These are phyloP conservation scores for Lasiodiplodia citricola DNA, from an alignment of 2,329 filamentous ascomycete species.

Conservation along the genomic window DNA sequence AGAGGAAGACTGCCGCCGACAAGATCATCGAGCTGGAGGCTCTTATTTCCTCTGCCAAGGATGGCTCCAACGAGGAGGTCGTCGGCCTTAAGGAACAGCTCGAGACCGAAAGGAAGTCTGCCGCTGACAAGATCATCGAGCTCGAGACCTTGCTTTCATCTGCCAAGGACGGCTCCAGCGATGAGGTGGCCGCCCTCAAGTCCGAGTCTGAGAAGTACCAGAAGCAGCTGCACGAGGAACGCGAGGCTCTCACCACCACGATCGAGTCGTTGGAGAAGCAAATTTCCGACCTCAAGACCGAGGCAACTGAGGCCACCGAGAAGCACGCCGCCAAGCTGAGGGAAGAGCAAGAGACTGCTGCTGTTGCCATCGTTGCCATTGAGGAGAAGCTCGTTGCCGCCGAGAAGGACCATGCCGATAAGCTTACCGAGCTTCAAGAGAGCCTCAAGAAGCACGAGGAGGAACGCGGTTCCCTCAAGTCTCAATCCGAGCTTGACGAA, in stretches of 20 bases:
- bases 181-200: slow-evolving; percentile 15
- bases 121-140: slow-evolving; percentile 20
- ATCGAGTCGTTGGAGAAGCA: slow-evolving; percentile 24
- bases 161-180: slow-evolving; percentile 7
- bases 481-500: slow-evolving; percentile 20
- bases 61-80: slow-evolving; percentile 9
- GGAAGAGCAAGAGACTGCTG: slow-evolving; percentile 10
- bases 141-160: slow-evolving; percentile 12
- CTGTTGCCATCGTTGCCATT: slow-evolving; percentile 19
- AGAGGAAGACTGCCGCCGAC: slow-evolving; percentile 16
- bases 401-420: slow-evolving; percentile 22
- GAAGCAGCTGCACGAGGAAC: slow-evolving; percentile 25
- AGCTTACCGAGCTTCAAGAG: slow-evolving; percentile 15
- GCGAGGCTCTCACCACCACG: slow-evolving; percentile 4
- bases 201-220: slow-evolving; percentile 22
- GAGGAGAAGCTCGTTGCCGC: slow-evolving; percentile 24
- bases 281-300: slow-evolving; percentile 11
- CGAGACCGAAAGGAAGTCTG: slow-evolving; percentile 15
- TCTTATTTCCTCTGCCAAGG: slow-evolving; percentile 9
- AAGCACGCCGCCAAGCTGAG: slow-evolving; percentile 14
- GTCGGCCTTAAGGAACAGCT: slow-evolving; percentile 9
- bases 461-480: slow-evolving; percentile 17
- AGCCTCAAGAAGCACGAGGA: slow-evolving; percentile 10
- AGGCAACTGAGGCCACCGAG: slow-evolving; percentile 6
- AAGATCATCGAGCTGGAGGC: slow-evolving; percentile 20